Evolutionary conservation across 2,329 filamentous ascomycete genomes (phyloP).

Genomic region (Neoascochyta sp.): DNA sequence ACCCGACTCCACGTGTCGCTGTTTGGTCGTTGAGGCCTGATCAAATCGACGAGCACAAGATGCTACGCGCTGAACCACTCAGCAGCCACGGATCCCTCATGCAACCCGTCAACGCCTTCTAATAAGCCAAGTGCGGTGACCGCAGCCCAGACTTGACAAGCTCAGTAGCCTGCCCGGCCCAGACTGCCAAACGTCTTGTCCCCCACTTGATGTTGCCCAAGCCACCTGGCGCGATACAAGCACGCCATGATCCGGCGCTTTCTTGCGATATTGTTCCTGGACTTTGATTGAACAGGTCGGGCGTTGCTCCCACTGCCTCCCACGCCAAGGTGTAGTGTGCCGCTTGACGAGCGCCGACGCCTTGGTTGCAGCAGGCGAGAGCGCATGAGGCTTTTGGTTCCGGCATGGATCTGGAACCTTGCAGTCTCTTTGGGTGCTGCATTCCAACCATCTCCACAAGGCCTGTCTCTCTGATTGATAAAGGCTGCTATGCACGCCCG

Average conservation of each 20-base stretch:
- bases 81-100: conserved; percentile 6
- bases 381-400: conserved; percentile 15
- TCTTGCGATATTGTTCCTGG: conserved; percentile 7
- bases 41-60: too few species aligned
- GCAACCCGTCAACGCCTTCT: conserved; percentile 14
- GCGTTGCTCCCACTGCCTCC: conserved; percentile 6
- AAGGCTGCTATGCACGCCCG: neutral
- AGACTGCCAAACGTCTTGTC: conserved; percentile 22
- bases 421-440: conserved; percentile 12
- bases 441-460: too few species aligned
- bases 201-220: conserved; percentile 8
- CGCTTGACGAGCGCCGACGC: conserved; percentile 11
- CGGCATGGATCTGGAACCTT: conserved; percentile 17
- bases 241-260: conserved; percentile 20
- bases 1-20: neutral
- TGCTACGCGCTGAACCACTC: conserved; percentile 8
- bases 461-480: too few species aligned
- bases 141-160: conserved; percentile 29
- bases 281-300: conserved; percentile 20
- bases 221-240: conserved; percentile 12
- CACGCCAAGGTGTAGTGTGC: conserved; percentile 20
- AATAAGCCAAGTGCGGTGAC: conserved; percentile 12
- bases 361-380: conserved; percentile 13
- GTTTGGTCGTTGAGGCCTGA: too few species aligned
- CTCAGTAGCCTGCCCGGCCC: conserved; percentile 19